phyloP scores from a whole-genome alignment of 345 rosid species.

The Salix brachista region DNA sequence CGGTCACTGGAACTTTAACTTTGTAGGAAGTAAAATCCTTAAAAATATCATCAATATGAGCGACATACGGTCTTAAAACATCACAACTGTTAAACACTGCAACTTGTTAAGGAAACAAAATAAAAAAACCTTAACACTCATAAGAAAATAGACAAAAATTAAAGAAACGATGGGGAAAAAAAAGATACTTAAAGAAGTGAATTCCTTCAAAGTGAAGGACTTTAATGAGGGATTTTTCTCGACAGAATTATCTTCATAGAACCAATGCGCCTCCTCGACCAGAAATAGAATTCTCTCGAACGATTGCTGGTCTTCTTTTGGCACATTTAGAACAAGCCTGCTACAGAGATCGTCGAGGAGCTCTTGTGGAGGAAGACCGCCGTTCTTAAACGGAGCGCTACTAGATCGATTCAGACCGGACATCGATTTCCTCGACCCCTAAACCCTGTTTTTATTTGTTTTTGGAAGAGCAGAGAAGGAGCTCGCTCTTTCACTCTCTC shows the following conservation, averaged over 20 bases:
- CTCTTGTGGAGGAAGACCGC: slow-evolving; percentile 84
- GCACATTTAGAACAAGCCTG: slow-evolving; percentile 95
- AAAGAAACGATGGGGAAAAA: neutral
- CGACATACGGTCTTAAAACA: slow-evolving; percentile 81
- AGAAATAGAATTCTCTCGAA: slow-evolving; percentile 94
- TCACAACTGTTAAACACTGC: slow-evolving; percentile 93
- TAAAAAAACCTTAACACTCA: neutral
- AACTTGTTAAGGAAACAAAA: slow-evolving; percentile 39
- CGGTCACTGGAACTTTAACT: slow-evolving; percentile 94
- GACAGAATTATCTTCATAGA: slow-evolving; percentile 90
- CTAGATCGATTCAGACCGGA: slow-evolving; percentile 66
- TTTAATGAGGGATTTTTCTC: slow-evolving; percentile 86
- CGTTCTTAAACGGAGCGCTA: slow-evolving; percentile 68
- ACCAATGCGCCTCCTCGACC: slow-evolving; percentile 98
- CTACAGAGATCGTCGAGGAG: slow-evolving; percentile 99
- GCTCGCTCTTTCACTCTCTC: neutral
- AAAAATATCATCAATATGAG: slow-evolving; percentile 86
- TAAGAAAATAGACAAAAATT: neutral
- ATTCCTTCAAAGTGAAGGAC: slow-evolving; percentile 84
- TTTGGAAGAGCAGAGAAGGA: neutral
- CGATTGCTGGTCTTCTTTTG: slow-evolving; percentile 94
- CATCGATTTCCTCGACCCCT: slow-evolving; percentile 31
- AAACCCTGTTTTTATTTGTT: neutral
- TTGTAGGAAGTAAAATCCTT: slow-evolving; percentile 98
- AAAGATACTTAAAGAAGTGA: slow-evolving; percentile 88